Evolutionary conservation across 345 rosid species (phyloP), one percentile per base, ranked within the genome.

Genomic region (Pelargonium nanum): DNA sequence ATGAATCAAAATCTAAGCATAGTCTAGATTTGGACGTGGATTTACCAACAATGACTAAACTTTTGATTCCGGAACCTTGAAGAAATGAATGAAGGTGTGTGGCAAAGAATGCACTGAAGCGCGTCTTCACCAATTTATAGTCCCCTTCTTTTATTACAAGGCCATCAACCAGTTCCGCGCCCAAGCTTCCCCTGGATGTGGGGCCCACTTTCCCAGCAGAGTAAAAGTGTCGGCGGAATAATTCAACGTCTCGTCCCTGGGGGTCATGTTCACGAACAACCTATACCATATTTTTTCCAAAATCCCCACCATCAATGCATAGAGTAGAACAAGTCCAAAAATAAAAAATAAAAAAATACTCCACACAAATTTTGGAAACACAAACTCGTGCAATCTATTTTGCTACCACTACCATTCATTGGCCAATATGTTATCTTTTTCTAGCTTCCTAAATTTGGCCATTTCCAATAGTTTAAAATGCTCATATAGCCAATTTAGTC

Each of bases 231-330:
- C 77, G 77, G 19, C 92, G 89, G 57, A 83, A 92, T 64, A 77
- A 57, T 57, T 88, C 96, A 55, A 69, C 96, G 74, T 92, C 96
- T 78, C 96, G 76, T 63, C 98, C 96, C 32, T 22, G 68, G 1
- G 81, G 81, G 53, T 89, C 95, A 26, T 89, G 95, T 51, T 87
- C 95, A 6, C 95, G 78, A 63, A 92, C 88, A 75, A 89, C 91
- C 97, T 83, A 5, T 34, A 50, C 22, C 34, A 25, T n/a, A 24
- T 26, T 19, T 34, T 12, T 12, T 16, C 21, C 23, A 20, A 25
- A 51, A 32, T 20, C 45, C 52, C 6, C 26, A 65, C 53, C 19
- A 26, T 44, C 57, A 70, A 19, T 24, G 20, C 24, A 44, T 23
- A 53, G 54, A 24, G 19, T 6, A 54, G 19, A 15, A 5, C 24